phyloP scores from a whole-genome alignment of 2,329 filamentous ascomycete genomes.

The Aspergillus caelatus region DNA sequence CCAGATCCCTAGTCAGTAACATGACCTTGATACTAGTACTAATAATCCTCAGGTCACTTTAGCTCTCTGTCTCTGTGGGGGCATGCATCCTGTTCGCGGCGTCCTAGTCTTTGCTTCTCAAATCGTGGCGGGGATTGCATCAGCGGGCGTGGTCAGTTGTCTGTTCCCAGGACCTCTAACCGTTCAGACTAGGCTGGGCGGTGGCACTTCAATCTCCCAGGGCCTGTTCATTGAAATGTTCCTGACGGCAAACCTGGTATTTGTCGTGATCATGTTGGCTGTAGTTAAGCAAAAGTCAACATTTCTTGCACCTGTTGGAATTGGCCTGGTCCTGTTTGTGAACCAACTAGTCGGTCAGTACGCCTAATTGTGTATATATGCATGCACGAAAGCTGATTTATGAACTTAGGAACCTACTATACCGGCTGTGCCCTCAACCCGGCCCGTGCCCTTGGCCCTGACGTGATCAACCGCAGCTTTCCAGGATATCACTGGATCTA shows the following conservation, averaged over 20 bases:
- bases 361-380: neutral
- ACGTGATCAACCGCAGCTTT: slow-evolving; percentile 49
- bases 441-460: slow-evolving; percentile 52
- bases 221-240: slow-evolving; percentile 71
- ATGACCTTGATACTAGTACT: neutral
- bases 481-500: slow-evolving; percentile 55
- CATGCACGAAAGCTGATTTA: neutral
- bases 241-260: slow-evolving; percentile 64
- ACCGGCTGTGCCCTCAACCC: slow-evolving; percentile 54
- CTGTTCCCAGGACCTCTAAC: slow-evolving; percentile 61
- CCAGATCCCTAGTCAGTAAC: neutral
- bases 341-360: slow-evolving; percentile 51
- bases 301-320: slow-evolving; percentile 70
- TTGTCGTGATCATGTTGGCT: slow-evolving; percentile 70
- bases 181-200: slow-evolving; percentile 60
- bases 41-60: slow-evolving; percentile 53
- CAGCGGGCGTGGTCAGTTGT: slow-evolving; percentile 59
- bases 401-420: slow-evolving; percentile 34
- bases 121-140: slow-evolving; percentile 60
- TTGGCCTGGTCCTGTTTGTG: slow-evolving; percentile 72
- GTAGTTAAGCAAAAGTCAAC: slow-evolving; percentile 75
- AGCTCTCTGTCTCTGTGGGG: slow-evolving; percentile 60
- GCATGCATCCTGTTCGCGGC: slow-evolving; percentile 56
- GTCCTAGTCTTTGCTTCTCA: slow-evolving; percentile 59
- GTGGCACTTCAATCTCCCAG: slow-evolving; percentile 55